phyloP scores from a whole-genome alignment of 2,329 filamentous ascomycete genomes.

The Didymella exigua region DNA sequence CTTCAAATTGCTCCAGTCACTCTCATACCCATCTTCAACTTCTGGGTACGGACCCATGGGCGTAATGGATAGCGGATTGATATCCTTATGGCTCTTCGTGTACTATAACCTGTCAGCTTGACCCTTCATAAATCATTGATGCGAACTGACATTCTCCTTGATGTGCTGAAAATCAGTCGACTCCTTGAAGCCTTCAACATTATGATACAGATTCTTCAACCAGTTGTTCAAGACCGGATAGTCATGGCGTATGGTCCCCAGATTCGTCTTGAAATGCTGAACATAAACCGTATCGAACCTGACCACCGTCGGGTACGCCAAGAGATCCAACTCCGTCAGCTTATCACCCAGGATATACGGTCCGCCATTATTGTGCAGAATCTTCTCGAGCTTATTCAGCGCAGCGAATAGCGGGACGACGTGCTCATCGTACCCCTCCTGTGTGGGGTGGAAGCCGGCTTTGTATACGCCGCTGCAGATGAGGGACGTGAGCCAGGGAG shows the following conservation, averaged over 20 bases:
- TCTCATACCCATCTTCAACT: slow-evolving; percentile 59
- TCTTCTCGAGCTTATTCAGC: slow-evolving; percentile 63
- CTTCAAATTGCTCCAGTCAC: slow-evolving; percentile 55
- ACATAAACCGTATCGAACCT: slow-evolving; percentile 67
- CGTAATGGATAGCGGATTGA: slow-evolving; percentile 68
- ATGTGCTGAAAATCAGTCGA: slow-evolving; percentile 71
- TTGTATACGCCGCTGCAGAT: slow-evolving; percentile 67
- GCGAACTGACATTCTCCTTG: slow-evolving; percentile 62
- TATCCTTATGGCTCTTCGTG: slow-evolving; percentile 64
- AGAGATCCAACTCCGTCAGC: slow-evolving; percentile 65
- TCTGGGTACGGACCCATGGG: slow-evolving; percentile 66
- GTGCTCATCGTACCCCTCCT: slow-evolving; percentile 62
- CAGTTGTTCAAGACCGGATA: slow-evolving; percentile 67
- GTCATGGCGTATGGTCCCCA: slow-evolving; percentile 64
- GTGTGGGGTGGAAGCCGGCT: slow-evolving; percentile 63
- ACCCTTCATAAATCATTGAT: not conserved
- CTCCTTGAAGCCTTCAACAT: slow-evolving; percentile 59
- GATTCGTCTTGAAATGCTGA: slow-evolving; percentile 71
- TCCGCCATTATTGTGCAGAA: slow-evolving; percentile 54
- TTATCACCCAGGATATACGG: slow-evolving; percentile 62
- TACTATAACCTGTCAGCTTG: slow-evolving; percentile 44
- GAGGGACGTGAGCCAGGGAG: slow-evolving; percentile 60
- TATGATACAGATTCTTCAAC: slow-evolving; percentile 65
- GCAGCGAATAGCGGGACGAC: slow-evolving; percentile 63
- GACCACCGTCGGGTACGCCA: slow-evolving; percentile 63